These are phyloP conservation scores for Phanerodontia chrysosporium DNA, from an alignment of 768 basidiomycete species.

Conservation along the genomic window DNA sequence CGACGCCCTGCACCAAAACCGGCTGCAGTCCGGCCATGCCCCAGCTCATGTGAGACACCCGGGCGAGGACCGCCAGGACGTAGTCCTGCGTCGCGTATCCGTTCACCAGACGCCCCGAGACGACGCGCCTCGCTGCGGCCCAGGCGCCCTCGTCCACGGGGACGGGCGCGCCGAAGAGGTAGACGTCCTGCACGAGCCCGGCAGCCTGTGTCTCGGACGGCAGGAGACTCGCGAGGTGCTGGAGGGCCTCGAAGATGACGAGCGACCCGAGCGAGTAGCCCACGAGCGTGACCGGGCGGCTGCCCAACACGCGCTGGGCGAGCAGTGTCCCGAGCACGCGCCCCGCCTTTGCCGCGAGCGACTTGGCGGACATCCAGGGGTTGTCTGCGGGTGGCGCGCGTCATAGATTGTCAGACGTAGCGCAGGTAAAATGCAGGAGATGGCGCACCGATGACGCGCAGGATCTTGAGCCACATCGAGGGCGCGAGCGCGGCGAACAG, in stretches of 20 bases:
- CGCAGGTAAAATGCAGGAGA: neutral
- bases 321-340: conserved; percentile 50
- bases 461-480: conserved; percentile 45
- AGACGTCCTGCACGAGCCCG: conserved; percentile 51
- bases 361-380: conserved; percentile 54
- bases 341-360: conserved; percentile 50
- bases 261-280: conserved; percentile 55
- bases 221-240: conserved; percentile 40
- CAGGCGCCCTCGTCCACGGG: conserved; percentile 38
- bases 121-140: conserved; percentile 44
- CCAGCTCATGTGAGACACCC: conserved; percentile 44
- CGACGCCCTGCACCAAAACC: conserved; percentile 47
- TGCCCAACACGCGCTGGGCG: conserved; percentile 46
- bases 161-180: conserved; percentile 48
- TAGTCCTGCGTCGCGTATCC: conserved; percentile 50
- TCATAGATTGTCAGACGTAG: neutral
- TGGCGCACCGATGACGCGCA: conserved; percentile 46
- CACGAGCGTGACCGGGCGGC: conserved; percentile 49
- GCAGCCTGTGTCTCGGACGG: conserved; percentile 34
- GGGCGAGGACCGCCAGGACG: conserved; percentile 48
- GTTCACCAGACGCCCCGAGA: conserved; percentile 50
- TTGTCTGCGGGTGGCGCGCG: conserved; percentile 36
- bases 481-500: conserved; percentile 49
- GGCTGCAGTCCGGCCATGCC: conserved; percentile 46
- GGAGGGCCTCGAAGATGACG: conserved; percentile 54